Percentiles rank a stretch among this genome's conserved stretches.
phyloP scores from a whole-genome alignment of 1,139 yeast species.

The Pichia sp. region DNA sequence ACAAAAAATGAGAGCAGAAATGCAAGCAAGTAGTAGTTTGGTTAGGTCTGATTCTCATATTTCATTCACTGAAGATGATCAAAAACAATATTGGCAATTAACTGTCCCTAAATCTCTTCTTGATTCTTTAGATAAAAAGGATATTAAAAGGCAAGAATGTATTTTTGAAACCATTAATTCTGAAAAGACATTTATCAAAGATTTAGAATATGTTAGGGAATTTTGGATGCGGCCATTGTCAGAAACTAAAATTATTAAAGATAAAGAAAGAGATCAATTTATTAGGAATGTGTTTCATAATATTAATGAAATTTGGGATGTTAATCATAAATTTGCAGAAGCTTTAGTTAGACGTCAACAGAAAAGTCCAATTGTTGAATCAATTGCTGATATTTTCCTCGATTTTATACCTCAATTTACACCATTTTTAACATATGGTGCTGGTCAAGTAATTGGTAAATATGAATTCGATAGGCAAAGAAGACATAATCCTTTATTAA shows the following conservation, averaged over 20 bases:
- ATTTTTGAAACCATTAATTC: constrained; percentile 92
- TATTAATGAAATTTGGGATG: constrained; percentile 77
- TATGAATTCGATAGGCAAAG: constrained; percentile 94
- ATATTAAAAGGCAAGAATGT: constrained; percentile 89
- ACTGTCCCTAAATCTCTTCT: constrained; percentile 80
- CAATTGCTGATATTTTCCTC: constrained; percentile 80
- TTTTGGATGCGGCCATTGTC: constrained; percentile 90
- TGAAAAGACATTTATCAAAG: constrained; percentile 92
- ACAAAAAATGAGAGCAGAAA: constrained; percentile 86
- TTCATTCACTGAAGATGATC: constrained; percentile 71
- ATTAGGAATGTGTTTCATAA: constrained; percentile 89
- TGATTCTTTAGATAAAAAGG: constrained; percentile 74
- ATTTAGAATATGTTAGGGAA: constrained; percentile 86
- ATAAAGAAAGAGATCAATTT: constrained; percentile 81
- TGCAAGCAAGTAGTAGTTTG: constrained; percentile 75
- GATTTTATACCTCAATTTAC: constrained; percentile 84
- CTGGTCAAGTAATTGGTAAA: constrained; percentile 93
- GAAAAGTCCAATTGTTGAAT: constrained; percentile 75
- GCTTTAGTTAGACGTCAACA: constrained; percentile 87
- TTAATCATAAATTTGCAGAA: constrained; percentile 81
- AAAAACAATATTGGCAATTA: constrained; percentile 89
- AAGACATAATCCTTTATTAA: constrained; percentile 82
- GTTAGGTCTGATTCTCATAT: constrained; percentile 76
- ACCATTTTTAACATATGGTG: constrained; percentile 88
- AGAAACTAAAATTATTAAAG: constrained; percentile 81